Conservation (phyloP, 352 stramenopile genomes). For the Globisporangium cylindrosporum region DNA sequence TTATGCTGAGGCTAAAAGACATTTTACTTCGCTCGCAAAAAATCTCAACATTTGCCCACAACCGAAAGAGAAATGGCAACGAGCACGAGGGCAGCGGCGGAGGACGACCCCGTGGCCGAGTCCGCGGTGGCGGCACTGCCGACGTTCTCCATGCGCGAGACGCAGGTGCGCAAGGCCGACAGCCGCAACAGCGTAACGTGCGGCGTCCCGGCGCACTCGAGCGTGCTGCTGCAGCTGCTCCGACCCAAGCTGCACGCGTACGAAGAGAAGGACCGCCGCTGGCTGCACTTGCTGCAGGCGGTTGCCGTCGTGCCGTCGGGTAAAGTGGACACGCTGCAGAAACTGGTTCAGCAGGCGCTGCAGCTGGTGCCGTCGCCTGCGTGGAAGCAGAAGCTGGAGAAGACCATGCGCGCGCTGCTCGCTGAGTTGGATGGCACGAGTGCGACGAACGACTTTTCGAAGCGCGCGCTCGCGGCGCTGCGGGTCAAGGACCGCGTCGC, state of each 20-base stretch:
- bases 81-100: neutral
- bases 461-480: slow-evolving; percentile 43
- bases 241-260: slow-evolving; percentile 44
- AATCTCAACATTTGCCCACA: neutral
- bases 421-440: slow-evolving; percentile 17
- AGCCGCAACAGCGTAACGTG: slow-evolving; percentile 60
- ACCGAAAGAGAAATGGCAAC: neutral
- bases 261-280: slow-evolving; percentile 59
- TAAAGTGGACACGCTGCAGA: slow-evolving; percentile 45
- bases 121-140: slow-evolving; percentile 24
- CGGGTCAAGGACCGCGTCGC: slow-evolving; percentile 69
- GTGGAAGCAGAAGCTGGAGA: slow-evolving; percentile 30
- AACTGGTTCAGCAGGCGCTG: slow-evolving; percentile 45
- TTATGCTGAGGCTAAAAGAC: too few relatives aligned
- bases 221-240: slow-evolving; percentile 54
- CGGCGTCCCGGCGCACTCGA: slow-evolving; percentile 44
- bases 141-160: slow-evolving; percentile 49
- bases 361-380: slow-evolving; percentile 38
- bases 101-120: neutral
- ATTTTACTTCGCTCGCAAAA: neutral
- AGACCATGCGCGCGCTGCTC: slow-evolving; percentile 28
- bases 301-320: slow-evolving; percentile 60
- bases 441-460: slow-evolving; percentile 20
- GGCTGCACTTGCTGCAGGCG: slow-evolving; percentile 68
- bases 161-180: slow-evolving; percentile 45